Percentiles rank a stretch among this genome's conserved stretches.
Conservation (phyloP, 2,329 filamentous ascomycete genomes). For the Ophiobolus disseminans region DNA sequence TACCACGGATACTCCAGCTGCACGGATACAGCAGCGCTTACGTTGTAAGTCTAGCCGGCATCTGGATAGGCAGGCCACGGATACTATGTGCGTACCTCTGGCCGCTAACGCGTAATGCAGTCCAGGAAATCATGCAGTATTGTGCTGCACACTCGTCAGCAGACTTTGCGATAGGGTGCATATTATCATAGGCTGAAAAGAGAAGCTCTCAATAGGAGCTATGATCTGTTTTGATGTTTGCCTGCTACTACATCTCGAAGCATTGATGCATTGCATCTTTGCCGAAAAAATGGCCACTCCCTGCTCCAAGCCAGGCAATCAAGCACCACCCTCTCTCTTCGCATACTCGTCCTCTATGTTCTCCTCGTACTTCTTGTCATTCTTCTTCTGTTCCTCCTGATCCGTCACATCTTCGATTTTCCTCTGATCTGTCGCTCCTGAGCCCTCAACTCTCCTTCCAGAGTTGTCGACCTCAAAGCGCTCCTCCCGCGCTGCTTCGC, state of each 20-base stretch:
- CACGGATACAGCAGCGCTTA: slow-evolving; percentile 26
- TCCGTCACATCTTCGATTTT: slow-evolving; percentile 45
- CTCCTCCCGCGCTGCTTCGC: slow-evolving; percentile 34
- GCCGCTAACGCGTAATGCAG: neutral
- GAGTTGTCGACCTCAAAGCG: slow-evolving; percentile 29
- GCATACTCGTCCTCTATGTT: slow-evolving; percentile 55
- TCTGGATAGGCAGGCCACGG: slow-evolving; percentile 17
- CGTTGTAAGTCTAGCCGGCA: slow-evolving; percentile 1
- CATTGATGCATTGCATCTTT: too few relatives aligned
- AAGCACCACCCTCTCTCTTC: slow-evolving; percentile 54
- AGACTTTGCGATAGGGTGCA: neutral
- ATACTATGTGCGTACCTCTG: slow-evolving; percentile 14
- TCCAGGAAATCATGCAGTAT: neutral
- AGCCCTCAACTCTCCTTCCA: slow-evolving; percentile 25
- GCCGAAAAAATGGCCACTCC: too few relatives aligned
- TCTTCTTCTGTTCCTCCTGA: slow-evolving; percentile 42
- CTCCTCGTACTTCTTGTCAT: slow-evolving; percentile 50
- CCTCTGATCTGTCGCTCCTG: slow-evolving; percentile 6
- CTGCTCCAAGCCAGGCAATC: too few relatives aligned
- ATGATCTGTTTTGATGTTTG: too few relatives aligned
- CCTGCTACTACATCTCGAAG: too few relatives aligned
- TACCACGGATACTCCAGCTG: slow-evolving; percentile 30
- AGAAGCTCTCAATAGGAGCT: neutral
- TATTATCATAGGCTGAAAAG: neutral
- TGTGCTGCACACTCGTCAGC: neutral